Percentiles rank a stretch among this genome's conserved stretches.
Evolutionary conservation across 306 rosid genomes (phyloP).

Genomic region (Quercus aquifolioides): DNA sequence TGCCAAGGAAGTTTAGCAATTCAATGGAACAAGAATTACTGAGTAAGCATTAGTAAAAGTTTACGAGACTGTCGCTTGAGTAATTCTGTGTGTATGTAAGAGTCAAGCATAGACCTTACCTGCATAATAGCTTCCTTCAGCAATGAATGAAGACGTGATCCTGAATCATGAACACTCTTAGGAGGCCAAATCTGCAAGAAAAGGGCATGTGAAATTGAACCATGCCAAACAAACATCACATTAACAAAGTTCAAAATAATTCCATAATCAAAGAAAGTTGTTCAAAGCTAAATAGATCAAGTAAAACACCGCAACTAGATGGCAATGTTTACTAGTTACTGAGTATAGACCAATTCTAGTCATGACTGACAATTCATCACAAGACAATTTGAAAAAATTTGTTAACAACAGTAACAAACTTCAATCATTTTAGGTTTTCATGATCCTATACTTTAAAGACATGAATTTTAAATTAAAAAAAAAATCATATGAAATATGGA

Average conservation of each 20-base stretch:
- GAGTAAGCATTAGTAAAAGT: neutral
- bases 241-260: neutral
- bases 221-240: neutral
- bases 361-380: neutral
- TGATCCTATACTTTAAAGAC: neutral
- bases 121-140: conserved; percentile 94
- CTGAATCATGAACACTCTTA: conserved; percentile 90
- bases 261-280: neutral
- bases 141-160: conserved; percentile 77
- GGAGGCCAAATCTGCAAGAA: conserved; percentile 98
- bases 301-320: neutral
- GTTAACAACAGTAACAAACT: neutral
- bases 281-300: neutral
- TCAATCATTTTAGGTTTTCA: neutral
- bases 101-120: conserved; percentile 38
- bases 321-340: neutral
- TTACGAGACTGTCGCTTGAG: neutral
- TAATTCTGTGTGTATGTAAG: neutral
- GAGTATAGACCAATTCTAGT: neutral
- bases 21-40: neutral
- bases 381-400: neutral
- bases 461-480: neutral
- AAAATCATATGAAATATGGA: too few species aligned
- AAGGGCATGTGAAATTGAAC: conserved; percentile 16
- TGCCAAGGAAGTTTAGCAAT: neutral